A percentile compares a stretch with the other conserved stretches of the same genome.
These are phyloP conservation scores for Cyamopsis tetragonoloba DNA, from an alignment of 306 rosid genomes.

Conservation along the genomic window DNA sequence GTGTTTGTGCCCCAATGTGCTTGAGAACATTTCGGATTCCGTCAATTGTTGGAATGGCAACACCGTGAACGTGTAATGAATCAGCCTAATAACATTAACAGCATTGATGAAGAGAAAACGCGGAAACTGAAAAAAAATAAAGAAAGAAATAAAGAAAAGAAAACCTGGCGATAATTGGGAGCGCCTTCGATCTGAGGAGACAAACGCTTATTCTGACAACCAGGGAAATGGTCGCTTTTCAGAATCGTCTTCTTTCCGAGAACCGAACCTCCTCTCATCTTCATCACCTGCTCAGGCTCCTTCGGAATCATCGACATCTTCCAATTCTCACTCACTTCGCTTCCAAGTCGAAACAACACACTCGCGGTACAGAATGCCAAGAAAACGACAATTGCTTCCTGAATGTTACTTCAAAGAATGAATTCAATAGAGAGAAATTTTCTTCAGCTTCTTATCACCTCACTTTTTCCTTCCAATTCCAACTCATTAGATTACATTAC, in stretches of 20 bases:
- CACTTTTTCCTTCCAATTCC: too few relatives aligned
- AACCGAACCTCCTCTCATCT: constrained; percentile 74
- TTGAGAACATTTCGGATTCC: constrained; percentile 84
- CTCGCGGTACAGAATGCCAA: neutral
- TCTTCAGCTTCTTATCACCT: too few relatives aligned
- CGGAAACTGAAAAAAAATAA: neutral
- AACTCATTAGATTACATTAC: too few relatives aligned
- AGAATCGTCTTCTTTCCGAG: constrained; percentile 90
- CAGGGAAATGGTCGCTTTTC: constrained; percentile 95
- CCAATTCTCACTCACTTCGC: neutral
- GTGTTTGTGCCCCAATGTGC: constrained; percentile 61
- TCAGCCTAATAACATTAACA: constrained; percentile 39
- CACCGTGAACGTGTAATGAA: constrained; percentile 80
- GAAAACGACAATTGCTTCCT: too few relatives aligned
- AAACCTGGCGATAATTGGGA: constrained; percentile 82
- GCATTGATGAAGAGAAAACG: neutral
- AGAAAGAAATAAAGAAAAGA: neutral
- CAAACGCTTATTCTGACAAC: constrained; percentile 90
- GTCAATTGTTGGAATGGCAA: constrained; percentile 73
- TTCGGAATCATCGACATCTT: constrained; percentile 47
- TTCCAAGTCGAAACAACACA: too few relatives aligned
- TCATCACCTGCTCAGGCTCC: constrained; percentile 80
- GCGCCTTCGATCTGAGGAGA: constrained; percentile 92
- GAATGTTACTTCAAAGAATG: neutral
- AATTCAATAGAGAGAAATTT: too few relatives aligned